Evolutionary conservation across 139 green algal genomes (phyloP).

Genomic region (Chlamydomonas incerta): DNA sequence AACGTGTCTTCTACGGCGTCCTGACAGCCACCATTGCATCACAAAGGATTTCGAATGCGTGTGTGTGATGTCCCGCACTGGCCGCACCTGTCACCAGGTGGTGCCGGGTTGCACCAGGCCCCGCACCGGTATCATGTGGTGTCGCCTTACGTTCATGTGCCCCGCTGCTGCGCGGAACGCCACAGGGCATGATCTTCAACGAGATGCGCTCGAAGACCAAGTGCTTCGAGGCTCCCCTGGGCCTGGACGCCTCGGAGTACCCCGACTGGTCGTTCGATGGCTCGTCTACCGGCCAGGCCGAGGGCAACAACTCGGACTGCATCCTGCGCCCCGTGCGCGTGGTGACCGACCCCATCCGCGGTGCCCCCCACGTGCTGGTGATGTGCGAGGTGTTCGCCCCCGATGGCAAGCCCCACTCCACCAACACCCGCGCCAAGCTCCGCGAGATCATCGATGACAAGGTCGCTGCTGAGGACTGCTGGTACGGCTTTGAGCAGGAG

Average conservation of each 20-base stretch:
- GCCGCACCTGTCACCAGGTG: no score
- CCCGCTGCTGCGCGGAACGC: no score
- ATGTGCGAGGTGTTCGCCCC: constrained; percentile 90
- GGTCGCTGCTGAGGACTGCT: constrained; percentile 60
- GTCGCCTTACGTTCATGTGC: no score
- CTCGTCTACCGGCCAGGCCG: constrained; percentile 87
- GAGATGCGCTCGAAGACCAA: constrained; percentile 96
- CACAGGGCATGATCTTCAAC: constrained; percentile 91
- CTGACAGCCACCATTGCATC: no score
- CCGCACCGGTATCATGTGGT: no score
- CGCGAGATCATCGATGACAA: constrained; percentile 81
- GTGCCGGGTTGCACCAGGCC: no score
- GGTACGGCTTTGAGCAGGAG: constrained; percentile 94
- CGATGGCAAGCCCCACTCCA: constrained; percentile 80
- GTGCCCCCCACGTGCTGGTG: constrained; percentile 89
- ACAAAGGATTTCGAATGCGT: no score
- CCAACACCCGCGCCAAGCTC: constrained; percentile 90
- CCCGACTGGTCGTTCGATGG: constrained; percentile 92
- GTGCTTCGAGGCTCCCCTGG: constrained; percentile 80
- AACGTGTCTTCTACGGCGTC: no score
- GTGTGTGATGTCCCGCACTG: no score
- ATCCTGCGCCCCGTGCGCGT: constrained; percentile 88
- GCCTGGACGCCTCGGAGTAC: constrained; percentile 78
- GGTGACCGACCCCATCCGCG: constrained; percentile 91
- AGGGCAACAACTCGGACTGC: constrained; percentile 94